Evolutionary conservation across 164 flowering plant genomes (phyloP).

Genomic region (Dillenia suffruticosa): DNA sequence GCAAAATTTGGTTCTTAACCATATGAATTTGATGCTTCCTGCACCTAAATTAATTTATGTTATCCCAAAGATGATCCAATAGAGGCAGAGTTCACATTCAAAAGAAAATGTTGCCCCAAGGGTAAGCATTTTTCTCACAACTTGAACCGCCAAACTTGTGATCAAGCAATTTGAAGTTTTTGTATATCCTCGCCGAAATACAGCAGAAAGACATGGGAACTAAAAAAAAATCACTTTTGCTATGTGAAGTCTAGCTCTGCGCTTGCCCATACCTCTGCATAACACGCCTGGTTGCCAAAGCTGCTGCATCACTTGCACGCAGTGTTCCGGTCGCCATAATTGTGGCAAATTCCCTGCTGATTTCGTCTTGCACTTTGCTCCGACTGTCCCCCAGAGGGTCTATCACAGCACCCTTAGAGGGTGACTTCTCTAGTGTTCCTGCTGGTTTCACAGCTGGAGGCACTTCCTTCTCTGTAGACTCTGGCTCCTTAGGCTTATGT

Average conservation of each 20-base stretch:
- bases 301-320: slow-evolving; percentile 95
- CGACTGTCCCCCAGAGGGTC: slow-evolving; percentile 82
- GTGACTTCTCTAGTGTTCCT: slow-evolving; percentile 9
- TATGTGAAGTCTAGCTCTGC: slow-evolving; percentile 22
- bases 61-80: too few relatives aligned
- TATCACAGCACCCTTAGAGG: slow-evolving; percentile 15
- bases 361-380: slow-evolving; percentile 83
- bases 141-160: too few relatives aligned
- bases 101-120: too few relatives aligned
- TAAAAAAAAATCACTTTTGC: too few relatives aligned
- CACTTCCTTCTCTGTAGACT: neutral
- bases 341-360: slow-evolving; percentile 67
- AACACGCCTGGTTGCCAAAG: slow-evolving; percentile 82
- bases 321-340: slow-evolving; percentile 84
- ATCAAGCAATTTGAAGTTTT: too few relatives aligned
- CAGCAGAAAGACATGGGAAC: too few relatives aligned
- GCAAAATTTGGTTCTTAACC: too few relatives aligned
- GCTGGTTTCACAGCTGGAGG: slow-evolving; percentile 25
- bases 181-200: too few relatives aligned
- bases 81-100: too few relatives aligned
- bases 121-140: too few relatives aligned
- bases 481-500: neutral
- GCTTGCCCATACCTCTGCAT: slow-evolving; percentile 77
- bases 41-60: too few relatives aligned
- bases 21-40: too few relatives aligned